Evolutionary conservation across 495 filamentous ascomycete genomes (phyloP), one percentile per base, ranked within the genome.

Genomic region (Bombardia bombarda): DNA sequence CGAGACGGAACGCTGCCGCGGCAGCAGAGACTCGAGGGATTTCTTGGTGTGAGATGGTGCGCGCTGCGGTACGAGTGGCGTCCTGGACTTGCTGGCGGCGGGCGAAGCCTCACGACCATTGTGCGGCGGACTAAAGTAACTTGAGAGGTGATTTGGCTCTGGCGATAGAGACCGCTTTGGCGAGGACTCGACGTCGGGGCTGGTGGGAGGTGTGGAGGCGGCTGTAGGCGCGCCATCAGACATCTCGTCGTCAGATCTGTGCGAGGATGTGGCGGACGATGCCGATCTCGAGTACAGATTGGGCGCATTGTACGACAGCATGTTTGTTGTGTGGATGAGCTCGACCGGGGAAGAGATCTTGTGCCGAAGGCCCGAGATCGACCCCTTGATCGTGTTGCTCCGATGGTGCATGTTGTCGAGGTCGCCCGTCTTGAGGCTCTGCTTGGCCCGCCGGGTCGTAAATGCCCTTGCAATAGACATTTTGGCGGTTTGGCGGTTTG

Each of bases 301-400:
- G 20, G 92, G 93, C 9, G 92, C 89, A 55, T 90, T 89, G 73
- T 92, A 95, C 14, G 86, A 84, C 14, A 95, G 81, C 80, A 90
- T 87, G 61, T 97, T 98, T 45, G 93, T 97, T 3, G 93, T 95
- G 16, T 90, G 94, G 21, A 95, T 65, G 33, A 98, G 72, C 60
- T 86, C 81, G 35, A 96, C 72, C 2, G 92, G 92, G 9, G 73
- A 77, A 16, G 92, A 98, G 56, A 98, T 98, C 67, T 92, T 76
- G 52, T 68, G 53, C 43, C 75, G 69, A 46, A 75, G 67, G 16
- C 51, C 40, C n/a, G 51, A 40, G 32, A 54, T 46, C 17, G 55
- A 53, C 7, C 51, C 55, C 53, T 66, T 73, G 1, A 60, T 66
- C 9, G 70, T 72, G 44, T 69, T 65, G 51, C 65, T 70, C 42